Evolutionary conservation across 345 rosid genomes (phyloP).

Genomic region (Moricandia moricandioides): DNA sequence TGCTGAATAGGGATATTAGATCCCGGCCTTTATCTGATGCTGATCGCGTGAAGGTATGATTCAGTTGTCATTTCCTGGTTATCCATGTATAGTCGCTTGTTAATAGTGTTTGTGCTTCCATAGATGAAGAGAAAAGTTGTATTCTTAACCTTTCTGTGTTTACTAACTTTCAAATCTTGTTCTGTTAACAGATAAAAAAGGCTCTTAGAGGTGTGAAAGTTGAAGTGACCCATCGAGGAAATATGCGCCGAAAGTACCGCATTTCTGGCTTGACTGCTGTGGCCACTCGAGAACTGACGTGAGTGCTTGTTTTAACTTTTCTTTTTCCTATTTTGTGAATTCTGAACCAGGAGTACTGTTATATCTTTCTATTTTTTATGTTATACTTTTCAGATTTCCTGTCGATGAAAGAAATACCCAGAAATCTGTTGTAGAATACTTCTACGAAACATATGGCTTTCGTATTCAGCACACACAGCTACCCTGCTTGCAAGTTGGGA

Average conservation of each 20-base stretch:
- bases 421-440: conserved; percentile 90
- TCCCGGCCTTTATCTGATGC: conserved; percentile 82
- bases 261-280: conserved; percentile 87
- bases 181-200: conserved; percentile 65
- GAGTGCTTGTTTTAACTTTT: conserved; percentile 32
- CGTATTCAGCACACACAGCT: conserved; percentile 67
- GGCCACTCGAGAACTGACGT: conserved; percentile 90
- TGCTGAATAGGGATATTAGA: conserved; percentile 68
- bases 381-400: conserved; percentile 54
- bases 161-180: not conserved
- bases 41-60: conserved; percentile 81
- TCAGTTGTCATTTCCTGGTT: conserved; percentile 16
- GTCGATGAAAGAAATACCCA: conserved; percentile 83
- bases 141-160: not conserved
- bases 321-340: not conserved
- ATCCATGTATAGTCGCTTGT: not conserved
- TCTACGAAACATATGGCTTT: conserved; percentile 73
- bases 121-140: not conserved
- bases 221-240: conserved; percentile 93
- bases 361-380: not conserved
- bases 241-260: conserved; percentile 93
- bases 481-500: conserved; percentile 96
- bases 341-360: not conserved
- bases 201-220: conserved; percentile 91
- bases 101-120: not conserved